These are phyloP conservation scores for Psidium friedrichsthalianum DNA, from an alignment of 345 rosid genomes.

Conservation along the genomic window DNA sequence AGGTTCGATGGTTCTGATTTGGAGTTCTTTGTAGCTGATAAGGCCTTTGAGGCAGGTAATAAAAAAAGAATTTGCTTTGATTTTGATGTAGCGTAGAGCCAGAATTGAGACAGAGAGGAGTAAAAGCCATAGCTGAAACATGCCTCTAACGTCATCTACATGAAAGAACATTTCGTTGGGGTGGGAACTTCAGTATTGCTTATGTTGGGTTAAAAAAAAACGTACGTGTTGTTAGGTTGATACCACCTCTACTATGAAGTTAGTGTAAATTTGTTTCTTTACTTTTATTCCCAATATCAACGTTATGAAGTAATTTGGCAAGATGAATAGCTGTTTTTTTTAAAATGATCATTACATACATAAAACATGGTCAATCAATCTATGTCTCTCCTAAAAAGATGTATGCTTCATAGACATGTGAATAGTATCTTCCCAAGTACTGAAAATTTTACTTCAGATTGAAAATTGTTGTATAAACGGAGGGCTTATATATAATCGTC, in stretches of 20 bases:
- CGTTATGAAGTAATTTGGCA: neutral
- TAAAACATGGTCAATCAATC: accelerated
- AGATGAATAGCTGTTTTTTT: neutral
- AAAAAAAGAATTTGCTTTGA: neutral
- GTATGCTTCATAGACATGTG: neutral
- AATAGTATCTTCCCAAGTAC: neutral
- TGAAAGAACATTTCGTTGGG: neutral
- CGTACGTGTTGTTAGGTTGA: neutral
- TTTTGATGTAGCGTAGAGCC: neutral
- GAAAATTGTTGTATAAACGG: neutral
- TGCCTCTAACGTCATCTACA: neutral
- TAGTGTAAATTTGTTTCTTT: neutral
- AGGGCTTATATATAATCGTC: neutral
- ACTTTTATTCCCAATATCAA: neutral
- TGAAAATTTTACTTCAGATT: neutral
- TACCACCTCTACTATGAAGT: neutral
- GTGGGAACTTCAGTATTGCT: neutral
- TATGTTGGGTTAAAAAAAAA: neutral
- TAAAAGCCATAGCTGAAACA: neutral
- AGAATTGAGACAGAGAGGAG: neutral
- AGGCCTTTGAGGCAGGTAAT: neutral
- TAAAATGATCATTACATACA: neutral
- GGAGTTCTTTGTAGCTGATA: neutral
- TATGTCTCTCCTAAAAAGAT: neutral
- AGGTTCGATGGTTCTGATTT: neutral